Conservation (phyloP, 2,329 filamentous ascomycete genomes). For the Apiospora phragmitis region DNA sequence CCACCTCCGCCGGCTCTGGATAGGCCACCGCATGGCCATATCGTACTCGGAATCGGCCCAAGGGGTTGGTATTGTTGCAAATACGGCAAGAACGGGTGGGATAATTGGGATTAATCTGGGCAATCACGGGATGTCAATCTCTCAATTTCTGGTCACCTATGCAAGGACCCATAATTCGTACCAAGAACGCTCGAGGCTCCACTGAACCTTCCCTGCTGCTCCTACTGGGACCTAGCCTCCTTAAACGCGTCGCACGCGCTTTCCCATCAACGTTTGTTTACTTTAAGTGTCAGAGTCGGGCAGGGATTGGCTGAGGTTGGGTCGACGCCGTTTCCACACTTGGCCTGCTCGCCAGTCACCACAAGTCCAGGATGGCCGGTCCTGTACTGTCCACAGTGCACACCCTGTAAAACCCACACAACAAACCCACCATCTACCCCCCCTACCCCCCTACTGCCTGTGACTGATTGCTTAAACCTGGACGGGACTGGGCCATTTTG, state of each 20-base stretch:
- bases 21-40: background rate
- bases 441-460: no score
- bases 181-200: conserved; percentile 10
- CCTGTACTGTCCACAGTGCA: background rate
- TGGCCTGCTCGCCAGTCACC: background rate
- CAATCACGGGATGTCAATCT: conserved; percentile 10
- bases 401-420: background rate
- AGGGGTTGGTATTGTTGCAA: conserved; percentile 6
- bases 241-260: conserved; percentile 13
- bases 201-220: conserved; percentile 11
- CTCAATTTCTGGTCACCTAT: conserved; percentile 9
- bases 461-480: conserved; percentile 8
- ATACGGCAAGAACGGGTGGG: conserved; percentile 6
- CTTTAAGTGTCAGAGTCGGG: conserved; percentile 9
- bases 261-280: conserved; percentile 8
- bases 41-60: conserved; percentile 5
- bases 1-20: background rate
- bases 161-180: background rate
- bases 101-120: conserved; percentile 1
- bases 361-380: background rate
- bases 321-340: background rate
- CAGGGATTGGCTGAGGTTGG: conserved; percentile 5
- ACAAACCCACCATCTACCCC: background rate
- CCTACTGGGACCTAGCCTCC: conserved; percentile 1
- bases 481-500: background rate